phyloP scores from a whole-genome alignment of 805 yeast genomes.

The Metschnikowia lunata region DNA sequence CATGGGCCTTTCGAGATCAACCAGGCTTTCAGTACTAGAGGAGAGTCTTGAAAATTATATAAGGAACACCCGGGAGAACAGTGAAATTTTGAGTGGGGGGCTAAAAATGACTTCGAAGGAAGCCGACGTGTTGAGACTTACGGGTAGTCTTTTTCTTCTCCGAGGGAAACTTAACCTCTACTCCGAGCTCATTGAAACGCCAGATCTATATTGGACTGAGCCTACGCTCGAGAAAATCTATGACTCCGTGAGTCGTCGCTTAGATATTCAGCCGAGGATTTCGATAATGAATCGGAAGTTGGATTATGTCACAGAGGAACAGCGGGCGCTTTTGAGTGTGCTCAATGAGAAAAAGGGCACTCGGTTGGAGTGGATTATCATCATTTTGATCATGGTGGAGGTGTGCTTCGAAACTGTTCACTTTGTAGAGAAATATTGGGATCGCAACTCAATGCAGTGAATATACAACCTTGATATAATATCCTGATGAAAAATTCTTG shows the following conservation, averaged over 20 bases:
- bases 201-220: slow-evolving; percentile 91
- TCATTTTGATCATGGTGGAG: slow-evolving; percentile 76
- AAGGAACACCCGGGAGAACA: slow-evolving; percentile 55
- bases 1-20: slow-evolving; percentile 80
- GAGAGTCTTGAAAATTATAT: slow-evolving; percentile 65
- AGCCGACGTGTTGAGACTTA: slow-evolving; percentile 58
- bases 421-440: slow-evolving; percentile 51
- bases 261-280: slow-evolving; percentile 77
- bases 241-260: slow-evolving; percentile 59
- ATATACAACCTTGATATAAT: too few relatives aligned
- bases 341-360: slow-evolving; percentile 73
- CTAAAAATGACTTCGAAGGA: slow-evolving; percentile 41
- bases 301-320: slow-evolving; percentile 89
- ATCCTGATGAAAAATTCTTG: too few relatives aligned
- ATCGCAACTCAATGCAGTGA: neutral
- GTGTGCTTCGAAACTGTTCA: slow-evolving; percentile 78
- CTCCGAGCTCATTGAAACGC: slow-evolving; percentile 86
- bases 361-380: slow-evolving; percentile 84
- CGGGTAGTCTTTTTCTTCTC: slow-evolving; percentile 70
- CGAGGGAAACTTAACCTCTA: slow-evolving; percentile 82
- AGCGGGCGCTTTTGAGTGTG: slow-evolving; percentile 69
- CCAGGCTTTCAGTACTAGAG: slow-evolving; percentile 79
- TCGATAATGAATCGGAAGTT: slow-evolving; percentile 76
- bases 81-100: slow-evolving; percentile 66
- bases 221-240: slow-evolving; percentile 78